Conservation (phyloP, 2,329 filamentous ascomycete genomes). For the Hypomyces perniciosus region DNA sequence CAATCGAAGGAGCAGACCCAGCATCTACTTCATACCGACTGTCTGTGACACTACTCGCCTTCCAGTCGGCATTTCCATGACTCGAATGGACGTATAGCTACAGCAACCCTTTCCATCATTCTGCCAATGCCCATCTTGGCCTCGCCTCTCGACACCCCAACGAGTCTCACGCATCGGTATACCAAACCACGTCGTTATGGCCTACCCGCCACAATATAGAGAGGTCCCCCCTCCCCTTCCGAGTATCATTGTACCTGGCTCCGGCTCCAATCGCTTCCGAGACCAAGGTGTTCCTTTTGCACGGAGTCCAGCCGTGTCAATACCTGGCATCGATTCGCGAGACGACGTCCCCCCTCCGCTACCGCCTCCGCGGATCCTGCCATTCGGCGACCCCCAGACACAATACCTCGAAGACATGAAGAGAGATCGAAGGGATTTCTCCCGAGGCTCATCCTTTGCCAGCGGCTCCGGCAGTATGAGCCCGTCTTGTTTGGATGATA, state of each 20-base stretch:
- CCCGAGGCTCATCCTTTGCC: conserved; percentile 21
- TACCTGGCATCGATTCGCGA: conserved; percentile 32
- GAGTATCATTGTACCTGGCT: conserved; percentile 30
- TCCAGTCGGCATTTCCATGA: conserved; percentile 10
- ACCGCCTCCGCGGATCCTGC: conserved; percentile 38
- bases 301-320: conserved; percentile 35
- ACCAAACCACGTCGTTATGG: conserved; percentile 23
- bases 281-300: conserved; percentile 27
- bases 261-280: conserved; percentile 23
- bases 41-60: background rate
- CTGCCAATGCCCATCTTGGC: conserved; percentile 5
- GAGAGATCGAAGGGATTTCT: conserved; percentile 23
- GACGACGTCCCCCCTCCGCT: conserved; percentile 37
- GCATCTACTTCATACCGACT: too few species aligned
- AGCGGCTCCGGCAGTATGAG: conserved; percentile 38
- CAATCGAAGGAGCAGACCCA: too few species aligned
- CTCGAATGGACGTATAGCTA: conserved; percentile 10
- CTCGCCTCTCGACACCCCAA: conserved; percentile 1
- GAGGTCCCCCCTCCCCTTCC: conserved; percentile 30
- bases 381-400: conserved; percentile 28
- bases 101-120: conserved; percentile 2
- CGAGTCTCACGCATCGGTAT: background rate
- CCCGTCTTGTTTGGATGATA: conserved; percentile 30
- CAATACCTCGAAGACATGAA: conserved; percentile 24
- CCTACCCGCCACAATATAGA: conserved; percentile 31